Evolutionary conservation across 768 basidiomycete genomes (phyloP), one percentile per base, ranked within the genome.

Genomic region (Suillus cothurnatus): DNA sequence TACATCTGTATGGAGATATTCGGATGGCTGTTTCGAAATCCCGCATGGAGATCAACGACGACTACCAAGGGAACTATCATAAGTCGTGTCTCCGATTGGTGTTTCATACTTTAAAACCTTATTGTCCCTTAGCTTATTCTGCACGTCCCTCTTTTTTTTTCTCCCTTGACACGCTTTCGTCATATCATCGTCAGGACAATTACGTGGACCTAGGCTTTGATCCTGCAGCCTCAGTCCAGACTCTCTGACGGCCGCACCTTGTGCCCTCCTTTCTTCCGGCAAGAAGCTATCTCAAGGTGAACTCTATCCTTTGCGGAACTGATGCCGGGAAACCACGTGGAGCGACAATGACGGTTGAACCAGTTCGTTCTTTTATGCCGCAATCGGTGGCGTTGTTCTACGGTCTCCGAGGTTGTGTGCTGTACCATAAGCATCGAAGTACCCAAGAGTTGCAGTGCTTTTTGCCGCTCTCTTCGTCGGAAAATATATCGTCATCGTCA

Each of bases 61-160:
- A 47, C n/a, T 52, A 28, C 57, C 57, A 38, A 58, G 36, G 58
- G 57, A 58, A 39, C 57, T 12, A 28, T 39, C 52, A 9, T 32
- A 2, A 11, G 34, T 21, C 23, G 32, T 6, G 6, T 11, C 6
- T 62, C 50, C 53, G 50, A 61, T 63, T 63, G 17, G 62, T 36
- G 21, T 36, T 26, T 19, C 12, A 23, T 61, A 61, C 62, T 41
- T 39, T 39, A 61, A 60, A 61, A 61, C 57, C 36, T 63, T 61
- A 28, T 61, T 55, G 52, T 31, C 36, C 31, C 12, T 61, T 63
- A 61, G 39, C 62, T 61, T 61, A 23, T 58, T 59, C 34, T 28
- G 49, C 26, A n/a, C n/a, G 14, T 49, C 6, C 19, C 23, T n/a
- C 15, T 12, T 38, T 26, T 23, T 57, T 36, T 23, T 11, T 6